Percentiles rank a stretch among this genome's conserved stretches.
Conservation (phyloP, 169 alveolate species). For the Cytauxzoon felis region DNA sequence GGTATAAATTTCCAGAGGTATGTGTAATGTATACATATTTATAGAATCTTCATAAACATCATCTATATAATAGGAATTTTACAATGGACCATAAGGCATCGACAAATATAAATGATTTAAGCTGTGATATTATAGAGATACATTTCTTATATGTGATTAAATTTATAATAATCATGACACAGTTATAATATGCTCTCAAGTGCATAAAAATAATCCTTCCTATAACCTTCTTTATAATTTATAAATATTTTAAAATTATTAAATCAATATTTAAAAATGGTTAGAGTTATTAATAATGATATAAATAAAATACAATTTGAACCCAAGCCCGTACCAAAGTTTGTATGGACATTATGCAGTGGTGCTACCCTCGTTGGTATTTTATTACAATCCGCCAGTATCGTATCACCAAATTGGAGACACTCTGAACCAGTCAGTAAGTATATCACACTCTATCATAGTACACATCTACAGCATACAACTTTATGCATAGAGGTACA, state of each 20-base stretch:
- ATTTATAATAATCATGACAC: slow-evolving; percentile 53
- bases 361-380: neutral
- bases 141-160: slow-evolving; percentile 48
- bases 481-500: slow-evolving; percentile 51
- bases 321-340: slow-evolving; percentile 7
- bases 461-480: slow-evolving; percentile 35
- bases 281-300: neutral
- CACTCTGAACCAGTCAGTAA: slow-evolving; percentile 44
- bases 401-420: slow-evolving; percentile 53
- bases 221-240: neutral
- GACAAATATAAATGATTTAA: neutral
- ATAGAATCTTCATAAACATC: slow-evolving; percentile 3
- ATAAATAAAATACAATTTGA: neutral
- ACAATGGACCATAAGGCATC: neutral
- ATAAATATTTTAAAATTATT: neutral
- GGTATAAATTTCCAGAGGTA: slow-evolving; percentile 34
- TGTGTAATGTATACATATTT: neutral
- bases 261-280: neutral
- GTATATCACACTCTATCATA: neutral
- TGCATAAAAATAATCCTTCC: slow-evolving; percentile 16
- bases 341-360: slow-evolving; percentile 6
- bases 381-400: slow-evolving; percentile 8
- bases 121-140: slow-evolving; percentile 25
- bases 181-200: slow-evolving; percentile 27
- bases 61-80: slow-evolving; percentile 8